phyloP scores from a whole-genome alignment of 352 stramenopile genomes.

The Phytophthora constricta region DNA sequence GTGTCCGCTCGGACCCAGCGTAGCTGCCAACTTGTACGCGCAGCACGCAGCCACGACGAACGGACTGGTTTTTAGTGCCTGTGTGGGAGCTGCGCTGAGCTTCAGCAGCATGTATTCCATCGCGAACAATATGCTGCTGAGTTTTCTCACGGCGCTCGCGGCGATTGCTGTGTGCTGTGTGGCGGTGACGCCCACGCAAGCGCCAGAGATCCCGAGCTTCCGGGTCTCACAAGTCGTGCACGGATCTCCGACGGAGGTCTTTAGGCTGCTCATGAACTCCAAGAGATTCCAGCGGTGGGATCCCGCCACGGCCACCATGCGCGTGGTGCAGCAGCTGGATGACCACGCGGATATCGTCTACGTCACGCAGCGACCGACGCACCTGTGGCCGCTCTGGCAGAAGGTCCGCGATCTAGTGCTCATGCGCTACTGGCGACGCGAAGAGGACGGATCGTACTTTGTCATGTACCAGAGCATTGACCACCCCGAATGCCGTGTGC shows the following conservation, averaged over 20 bases:
- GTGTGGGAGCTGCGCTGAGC: conserved; percentile 68
- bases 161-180: conserved; percentile 74
- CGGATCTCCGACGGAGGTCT: conserved; percentile 84
- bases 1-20: conserved; percentile 80
- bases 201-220: conserved; percentile 85
- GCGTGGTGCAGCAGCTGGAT: conserved; percentile 86
- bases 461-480: conserved; percentile 92
- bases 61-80: conserved; percentile 69
- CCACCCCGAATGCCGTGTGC: conserved; percentile 85
- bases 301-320: conserved; percentile 77
- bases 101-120: conserved; percentile 91
- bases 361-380: conserved; percentile 84
- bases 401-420: conserved; percentile 87
- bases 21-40: conserved; percentile 79
- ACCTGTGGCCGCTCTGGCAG: conserved; percentile 88
- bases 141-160: conserved; percentile 69
- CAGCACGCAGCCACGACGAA: conserved; percentile 84
- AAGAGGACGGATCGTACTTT: conserved; percentile 91
- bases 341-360: conserved; percentile 91
- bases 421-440: conserved; percentile 89
- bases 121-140: conserved; percentile 82
- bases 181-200: conserved; percentile 70
- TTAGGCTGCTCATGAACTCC: conserved; percentile 85
- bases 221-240: conserved; percentile 87
- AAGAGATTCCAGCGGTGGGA: conserved; percentile 89